Base-by-base conservation (phyloP, 495 filamentous ascomycete genomes). In the Penicillium desertorum region DNA sequence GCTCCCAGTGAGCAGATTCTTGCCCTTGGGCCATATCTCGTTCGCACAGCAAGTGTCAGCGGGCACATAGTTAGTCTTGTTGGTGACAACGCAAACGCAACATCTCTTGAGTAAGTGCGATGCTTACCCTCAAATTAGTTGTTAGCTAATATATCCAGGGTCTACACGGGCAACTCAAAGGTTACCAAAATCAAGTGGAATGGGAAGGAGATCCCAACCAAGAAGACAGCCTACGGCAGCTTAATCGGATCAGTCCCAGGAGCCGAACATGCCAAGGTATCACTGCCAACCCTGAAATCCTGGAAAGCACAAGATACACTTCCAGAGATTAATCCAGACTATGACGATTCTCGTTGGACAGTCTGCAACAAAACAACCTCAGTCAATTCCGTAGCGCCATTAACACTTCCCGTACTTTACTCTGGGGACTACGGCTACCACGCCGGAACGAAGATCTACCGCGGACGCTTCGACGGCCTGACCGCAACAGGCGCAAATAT, bases 401-500 rank as follows among this genome's bases (percentile, higher is more conserved):
- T 76, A 4, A 82, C 80, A 2, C 79, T 89, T 4, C 71, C 73
- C 0, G 64, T 70, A 0, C 70, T 76, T 2, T 89, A 86, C 61
- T 76, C 78, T 1, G 80, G 78, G 32, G 88, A 92, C 65, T 90
- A 92, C 60, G 86, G 88, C n/a, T 92, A 82, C 65, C 78, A 89
- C 53, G 76, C 80, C 0, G 89, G 88, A 10, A 77, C 76, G 6
- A 74, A 87, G 5, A 58, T 92, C 32, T 92, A 83, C 68, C 79
- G 89, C 3, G 89, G 87, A n/a, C 79, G 82, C 54, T 92, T 92
- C 68, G 51, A 69, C 29, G 66, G 62, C 3, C 30, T 39, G 0
- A 79, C 69, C 14, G 83, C 87, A 5, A 84, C 70, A 0, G 83
- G 88, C 1, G 67, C 73, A n/a, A 87, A 91, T 54, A 55, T 68